Percentiles rank a stretch among this genome's conserved stretches.
Conservation (phyloP, 148 eudicot species). For the Vaccinium macrocarpon region DNA sequence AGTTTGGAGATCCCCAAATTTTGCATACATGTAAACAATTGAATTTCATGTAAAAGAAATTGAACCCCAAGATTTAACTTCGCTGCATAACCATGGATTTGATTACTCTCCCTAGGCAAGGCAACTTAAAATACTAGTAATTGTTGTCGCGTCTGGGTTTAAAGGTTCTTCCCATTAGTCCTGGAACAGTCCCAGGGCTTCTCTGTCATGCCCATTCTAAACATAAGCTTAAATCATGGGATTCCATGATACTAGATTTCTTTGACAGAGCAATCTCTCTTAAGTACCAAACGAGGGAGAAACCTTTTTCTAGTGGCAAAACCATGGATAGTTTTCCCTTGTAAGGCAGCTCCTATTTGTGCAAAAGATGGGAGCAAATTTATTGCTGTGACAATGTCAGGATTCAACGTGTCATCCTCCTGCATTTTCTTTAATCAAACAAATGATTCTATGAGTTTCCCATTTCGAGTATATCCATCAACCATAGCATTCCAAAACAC, state of each 20-base stretch:
- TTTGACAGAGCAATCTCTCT: slow-evolving; percentile 43
- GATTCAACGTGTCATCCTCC: slow-evolving; percentile 33
- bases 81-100: slow-evolving; percentile 46
- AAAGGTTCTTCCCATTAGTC: slow-evolving; percentile 25
- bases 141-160: slow-evolving; percentile 52
- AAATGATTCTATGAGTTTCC: slow-evolving; percentile 32
- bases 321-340: slow-evolving; percentile 54
- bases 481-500: slow-evolving; percentile 66
- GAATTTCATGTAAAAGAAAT: slow-evolving; percentile 48
- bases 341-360: slow-evolving; percentile 37
- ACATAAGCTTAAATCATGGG: slow-evolving; percentile 60
- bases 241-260: slow-evolving; percentile 54
- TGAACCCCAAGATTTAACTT: slow-evolving; percentile 22
- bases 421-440: slow-evolving; percentile 57
- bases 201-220: slow-evolving; percentile 41
- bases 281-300: slow-evolving; percentile 43
- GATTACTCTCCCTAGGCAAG: slow-evolving; percentile 51
- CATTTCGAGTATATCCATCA: slow-evolving; percentile 43
- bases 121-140: slow-evolving; percentile 52
- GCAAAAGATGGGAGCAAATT: slow-evolving; percentile 66
- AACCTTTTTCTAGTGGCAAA: slow-evolving; percentile 41
- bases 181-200: slow-evolving; percentile 44
- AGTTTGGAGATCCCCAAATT: slow-evolving; percentile 61
- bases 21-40: slow-evolving; percentile 59
- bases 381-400: slow-evolving; percentile 56